Base-by-base conservation (phyloP, 2,329 filamentous ascomycete genomes). In the Pseudogymnoascus sp. region DNA sequence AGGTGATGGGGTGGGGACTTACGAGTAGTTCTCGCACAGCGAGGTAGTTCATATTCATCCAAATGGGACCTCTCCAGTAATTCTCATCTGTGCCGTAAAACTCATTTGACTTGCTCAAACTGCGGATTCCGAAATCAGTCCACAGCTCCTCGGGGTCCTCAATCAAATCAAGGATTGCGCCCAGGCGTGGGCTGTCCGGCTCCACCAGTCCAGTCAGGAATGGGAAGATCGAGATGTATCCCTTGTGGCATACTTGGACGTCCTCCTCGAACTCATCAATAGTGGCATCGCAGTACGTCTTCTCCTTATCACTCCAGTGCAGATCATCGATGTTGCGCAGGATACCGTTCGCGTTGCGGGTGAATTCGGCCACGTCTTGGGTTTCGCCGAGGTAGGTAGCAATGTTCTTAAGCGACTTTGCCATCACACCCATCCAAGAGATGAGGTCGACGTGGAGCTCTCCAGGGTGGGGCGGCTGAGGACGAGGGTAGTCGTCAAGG, bases 341-440 rank as follows among this genome's bases (percentile, higher is more conserved):
- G 64, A 99, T 95, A 12, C 88, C 91, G 32, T 84, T 83, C 62
- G 91, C 82, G 61, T 88, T 88, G 63, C 83, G 84, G 47, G 78
- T 79, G 68, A 93, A 90, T 68, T 89, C 84, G 20, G 82, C 80
- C 0, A 82, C 86, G 67, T 97, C 93, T 34, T 96, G 91, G 0
- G 76, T 75, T 66, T 91, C 82, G 54, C 83, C 86, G n/a, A 97
- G 81, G 25, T 85, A 83, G 50, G 83, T 77, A 1, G 91, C 90
- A 67, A 97, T 89, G 67, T 88, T 89, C 68, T 85, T 81, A 60
- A 99, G 83, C n/a, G 89, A 88, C 65, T 88, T 86, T 39, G 90
- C 88, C 90, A 97, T 96, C 77, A 97, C 84, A n/a, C 93, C 94
- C 76, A 99, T 89, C 94, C 94, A 99, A 59, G 90, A 90, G 73